These are phyloP conservation scores for Geranium brycei DNA, from an alignment of 345 rosid genomes.

Conservation along the genomic window DNA sequence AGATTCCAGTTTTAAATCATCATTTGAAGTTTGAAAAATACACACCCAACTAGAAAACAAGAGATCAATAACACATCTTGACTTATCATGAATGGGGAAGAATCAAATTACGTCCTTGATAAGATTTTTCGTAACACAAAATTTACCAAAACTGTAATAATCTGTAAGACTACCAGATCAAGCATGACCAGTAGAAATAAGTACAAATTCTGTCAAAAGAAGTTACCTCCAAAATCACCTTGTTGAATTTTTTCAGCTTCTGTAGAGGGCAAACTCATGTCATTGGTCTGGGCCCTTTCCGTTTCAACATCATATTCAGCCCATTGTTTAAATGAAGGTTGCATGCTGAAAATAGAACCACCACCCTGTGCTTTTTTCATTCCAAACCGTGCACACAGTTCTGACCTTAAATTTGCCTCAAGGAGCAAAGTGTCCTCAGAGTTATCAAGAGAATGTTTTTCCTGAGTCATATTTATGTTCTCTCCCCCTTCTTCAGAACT, in stretches of 20 bases:
- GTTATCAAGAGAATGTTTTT: constrained; percentile 15
- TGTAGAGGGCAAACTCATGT: constrained; percentile 30
- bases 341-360: constrained; percentile 25
- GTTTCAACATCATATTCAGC: constrained; percentile 44
- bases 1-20: not conserved
- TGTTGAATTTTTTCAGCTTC: constrained; percentile 31
- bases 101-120: too few relatives aligned
- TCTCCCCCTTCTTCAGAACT: constrained; percentile 21
- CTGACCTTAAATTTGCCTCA: constrained; percentile 78
- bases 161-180: not conserved
- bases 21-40: not conserved
- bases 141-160: not conserved
- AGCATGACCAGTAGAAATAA: not conserved
- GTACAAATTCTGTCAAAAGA: constrained; percentile 6
- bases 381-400: constrained; percentile 58
- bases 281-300: constrained; percentile 46
- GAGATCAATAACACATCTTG: not conserved
- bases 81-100: not conserved
- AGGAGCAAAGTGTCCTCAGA: constrained; percentile 46
- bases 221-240: constrained; percentile 38
- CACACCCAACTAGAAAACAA: not conserved
- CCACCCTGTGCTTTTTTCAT: constrained; percentile 33
- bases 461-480: constrained; percentile 10
- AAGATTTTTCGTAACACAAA: not conserved
- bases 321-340: constrained; percentile 33